These are phyloP conservation scores for Cnidoscolus chayamansa DNA, from an alignment of 441 rosid species.

Conservation along the genomic window DNA sequence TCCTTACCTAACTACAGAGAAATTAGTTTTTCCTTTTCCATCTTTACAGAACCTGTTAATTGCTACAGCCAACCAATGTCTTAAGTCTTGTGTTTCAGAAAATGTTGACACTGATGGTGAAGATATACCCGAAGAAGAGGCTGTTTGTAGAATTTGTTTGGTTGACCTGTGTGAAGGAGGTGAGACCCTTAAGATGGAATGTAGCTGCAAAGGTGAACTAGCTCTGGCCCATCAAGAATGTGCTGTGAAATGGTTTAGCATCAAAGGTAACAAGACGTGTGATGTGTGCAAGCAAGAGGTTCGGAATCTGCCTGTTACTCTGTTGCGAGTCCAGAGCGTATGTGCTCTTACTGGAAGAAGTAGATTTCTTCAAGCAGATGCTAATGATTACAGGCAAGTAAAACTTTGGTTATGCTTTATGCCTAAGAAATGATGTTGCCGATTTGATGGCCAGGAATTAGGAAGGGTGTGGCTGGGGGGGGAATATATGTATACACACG, in stretches of 20 bases:
- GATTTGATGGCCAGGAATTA: neutral
- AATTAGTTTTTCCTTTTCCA: neutral
- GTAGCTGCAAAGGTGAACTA: conserved; percentile 98
- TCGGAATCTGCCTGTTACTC: conserved; percentile 83
- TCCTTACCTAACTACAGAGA: neutral
- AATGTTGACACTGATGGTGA: conserved; percentile 58
- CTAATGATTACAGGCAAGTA: conserved; percentile 56
- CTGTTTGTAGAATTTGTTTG: conserved; percentile 92
- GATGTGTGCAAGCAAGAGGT: conserved; percentile 97
- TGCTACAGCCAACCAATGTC: conserved; percentile 21
- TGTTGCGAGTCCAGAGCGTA: conserved; percentile 68
- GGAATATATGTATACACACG: no score
- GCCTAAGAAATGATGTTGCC: neutral
- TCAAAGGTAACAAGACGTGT: conserved; percentile 93
- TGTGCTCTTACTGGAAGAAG: conserved; percentile 33
- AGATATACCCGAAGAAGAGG: conserved; percentile 95
- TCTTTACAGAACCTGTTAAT: conserved; percentile 9
- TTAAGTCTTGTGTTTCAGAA: conserved; percentile 46
- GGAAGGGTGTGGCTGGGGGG: neutral
- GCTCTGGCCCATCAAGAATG: conserved; percentile 96
- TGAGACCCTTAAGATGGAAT: conserved; percentile 93
- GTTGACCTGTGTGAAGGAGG: conserved; percentile 90
- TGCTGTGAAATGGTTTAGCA: conserved; percentile 95
- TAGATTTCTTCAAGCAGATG: conserved; percentile 40
- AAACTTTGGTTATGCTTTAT: conserved; percentile 8